Evolutionary conservation across 192 early-diverging fungal species (phyloP).

Genomic region (Backusella circina): DNA sequence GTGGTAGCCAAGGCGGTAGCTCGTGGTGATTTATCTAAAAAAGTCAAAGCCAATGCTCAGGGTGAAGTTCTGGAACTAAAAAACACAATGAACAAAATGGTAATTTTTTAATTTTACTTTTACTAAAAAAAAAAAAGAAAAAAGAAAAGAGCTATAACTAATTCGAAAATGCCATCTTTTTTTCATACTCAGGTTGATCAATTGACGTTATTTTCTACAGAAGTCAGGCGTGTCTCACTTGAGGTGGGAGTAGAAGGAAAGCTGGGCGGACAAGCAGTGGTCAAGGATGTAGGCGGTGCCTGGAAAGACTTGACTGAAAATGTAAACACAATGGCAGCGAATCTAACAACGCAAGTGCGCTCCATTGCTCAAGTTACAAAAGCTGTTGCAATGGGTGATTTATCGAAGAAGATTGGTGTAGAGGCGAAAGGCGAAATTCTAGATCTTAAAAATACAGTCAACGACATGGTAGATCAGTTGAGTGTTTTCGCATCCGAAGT

Average conservation of each 20-base stretch:
- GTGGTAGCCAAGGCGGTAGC: conserved; percentile 56
- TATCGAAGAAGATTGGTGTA: conserved; percentile 48
- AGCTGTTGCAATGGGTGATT: conserved; percentile 52
- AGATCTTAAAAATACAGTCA: conserved; percentile 59
- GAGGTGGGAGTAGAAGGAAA: conserved; percentile 66
- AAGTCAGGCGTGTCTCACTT: conserved; percentile 62
- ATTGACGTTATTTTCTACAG: conserved; percentile 46
- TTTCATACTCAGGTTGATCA: conserved; percentile 48
- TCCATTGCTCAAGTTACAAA: conserved; percentile 51
- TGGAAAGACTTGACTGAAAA: conserved; percentile 59
- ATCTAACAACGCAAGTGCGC: conserved; percentile 51
- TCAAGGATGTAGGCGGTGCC: conserved; percentile 45
- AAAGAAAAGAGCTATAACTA: neutral
- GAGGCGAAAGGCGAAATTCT: conserved; percentile 50
- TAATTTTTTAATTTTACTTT: conserved; percentile 1
- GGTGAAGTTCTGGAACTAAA: conserved; percentile 62
- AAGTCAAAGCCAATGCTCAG: conserved; percentile 49
- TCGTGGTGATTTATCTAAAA: conserved; percentile 48
- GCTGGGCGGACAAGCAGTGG: conserved; percentile 58
- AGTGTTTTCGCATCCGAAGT: conserved; percentile 58
- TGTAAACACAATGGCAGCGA: conserved; percentile 59
- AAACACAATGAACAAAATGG: conserved; percentile 60
- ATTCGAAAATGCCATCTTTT: neutral
- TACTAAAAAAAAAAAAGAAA: neutral
- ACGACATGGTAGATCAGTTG: conserved; percentile 58